phyloP scores from a whole-genome alignment of 139 green algal species.

The Monoraphidium neglectum region DNA sequence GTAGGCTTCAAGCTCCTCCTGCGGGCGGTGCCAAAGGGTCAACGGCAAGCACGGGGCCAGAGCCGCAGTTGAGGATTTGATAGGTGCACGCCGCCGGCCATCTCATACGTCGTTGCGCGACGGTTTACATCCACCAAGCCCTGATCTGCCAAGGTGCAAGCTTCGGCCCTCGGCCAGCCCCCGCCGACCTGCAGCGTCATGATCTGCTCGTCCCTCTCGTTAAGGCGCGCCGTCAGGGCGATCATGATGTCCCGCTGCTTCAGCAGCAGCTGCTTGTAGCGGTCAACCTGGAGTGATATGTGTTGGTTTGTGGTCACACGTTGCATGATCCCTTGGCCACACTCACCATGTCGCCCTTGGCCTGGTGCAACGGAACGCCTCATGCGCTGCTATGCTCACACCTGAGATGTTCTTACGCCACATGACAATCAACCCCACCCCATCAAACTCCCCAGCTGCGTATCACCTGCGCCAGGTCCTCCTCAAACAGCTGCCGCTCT shows the following conservation, averaged over 20 bases:
- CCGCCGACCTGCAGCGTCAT: slow-evolving; percentile 71
- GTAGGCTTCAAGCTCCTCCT: slow-evolving; percentile 90
- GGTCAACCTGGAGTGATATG: slow-evolving; percentile 61
- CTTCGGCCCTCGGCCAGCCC: background rate
- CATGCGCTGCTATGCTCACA: too few relatives aligned
- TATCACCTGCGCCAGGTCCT: slow-evolving; percentile 73
- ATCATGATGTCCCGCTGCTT: slow-evolving; percentile 99
- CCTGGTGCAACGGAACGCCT: too few relatives aligned
- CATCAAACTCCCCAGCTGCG: background rate
- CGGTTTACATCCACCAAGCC: background rate
- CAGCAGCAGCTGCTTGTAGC: slow-evolving; percentile 91
- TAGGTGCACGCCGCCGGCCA: too few relatives aligned
- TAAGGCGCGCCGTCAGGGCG: slow-evolving; percentile 88
- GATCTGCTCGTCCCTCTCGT: slow-evolving; percentile 93
- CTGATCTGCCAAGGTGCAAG: background rate
- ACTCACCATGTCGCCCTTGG: too few relatives aligned
- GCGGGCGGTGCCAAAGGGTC: too few relatives aligned
- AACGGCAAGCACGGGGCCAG: too few relatives aligned
- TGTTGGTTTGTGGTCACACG: background rate
- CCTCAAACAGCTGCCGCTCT: slow-evolving; percentile 72
- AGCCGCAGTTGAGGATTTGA: too few relatives aligned
- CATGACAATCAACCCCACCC: slow-evolving; percentile 1
- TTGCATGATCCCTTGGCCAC: too few relatives aligned
- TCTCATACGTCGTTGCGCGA: too few relatives aligned
- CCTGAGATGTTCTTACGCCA: too few relatives aligned